Base-by-base conservation (phyloP, 257 asterid genomes). In the Mentha longifolia region DNA sequence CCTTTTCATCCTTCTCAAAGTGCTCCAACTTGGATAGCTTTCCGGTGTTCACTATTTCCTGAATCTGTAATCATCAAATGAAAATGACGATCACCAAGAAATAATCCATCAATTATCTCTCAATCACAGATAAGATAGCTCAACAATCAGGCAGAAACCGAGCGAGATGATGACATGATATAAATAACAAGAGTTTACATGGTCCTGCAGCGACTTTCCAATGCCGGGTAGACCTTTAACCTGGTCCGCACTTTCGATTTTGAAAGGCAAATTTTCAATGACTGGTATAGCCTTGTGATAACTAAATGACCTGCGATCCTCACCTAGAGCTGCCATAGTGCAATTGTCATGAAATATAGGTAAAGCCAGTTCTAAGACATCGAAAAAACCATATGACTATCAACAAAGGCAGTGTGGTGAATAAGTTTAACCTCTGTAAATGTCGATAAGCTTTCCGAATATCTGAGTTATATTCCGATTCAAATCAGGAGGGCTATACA, bases 1-100 rank as follows among this genome's bases (percentile, higher is more conserved):
- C 98, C 99, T 94, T 94, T 81, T 91, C 99, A 81, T 94, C 97
- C 68, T 74, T 85, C 88, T 89, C 92, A 66, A 94, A 94, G 80
- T 89, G 93, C 80, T 94, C 98, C 91, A 94, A 79, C 84, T 94
- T 94, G 65, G 97, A 84, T 25, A 94, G 93, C 86, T 83, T 94
- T 69, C 99, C 97, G 13, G 97, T 94, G 61, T 79, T 88, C 82
- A 91, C 88, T 81, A 94, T 94, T 88, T 94, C 99, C 87, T 86
- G 96, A 81, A 94, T 89, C 99, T 94, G 92, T 76, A 81, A 54
- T 76, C 30, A 60, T 64, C 30, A n/a, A n/a, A n/a, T n/a, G n/a
- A n/a, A 49, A 31, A 62, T 58, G 58, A 73, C 64, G 45, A 73
- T 67, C 80, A 83, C 43, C 55, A 71, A 68, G 46, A 65, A 59